Conservation (phyloP, 2,329 filamentous ascomycete genomes). For the Eurotiales sp. region DNA sequence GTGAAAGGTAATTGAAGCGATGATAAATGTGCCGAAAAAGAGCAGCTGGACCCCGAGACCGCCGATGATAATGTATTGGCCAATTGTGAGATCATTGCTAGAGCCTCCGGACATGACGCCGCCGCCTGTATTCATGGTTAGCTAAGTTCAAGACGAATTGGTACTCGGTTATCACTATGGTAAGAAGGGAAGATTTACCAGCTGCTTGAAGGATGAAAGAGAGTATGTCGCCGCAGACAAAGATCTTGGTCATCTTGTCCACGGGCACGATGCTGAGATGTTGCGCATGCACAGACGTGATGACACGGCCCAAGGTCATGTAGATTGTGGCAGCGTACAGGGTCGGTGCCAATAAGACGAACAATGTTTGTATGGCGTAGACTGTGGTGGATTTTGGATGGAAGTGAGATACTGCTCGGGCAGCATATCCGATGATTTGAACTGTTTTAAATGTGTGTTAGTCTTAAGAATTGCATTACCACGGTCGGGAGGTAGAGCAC, state of each 20-base stretch:
- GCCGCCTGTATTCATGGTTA: not conserved
- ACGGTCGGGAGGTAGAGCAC: not conserved
- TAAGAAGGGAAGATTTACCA: conserved; percentile 8
- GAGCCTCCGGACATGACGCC: not conserved
- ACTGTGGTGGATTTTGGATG: conserved; percentile 10
- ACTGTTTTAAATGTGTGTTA: too few relatives aligned
- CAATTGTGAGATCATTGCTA: not conserved
- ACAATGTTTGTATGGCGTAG: conserved; percentile 26
- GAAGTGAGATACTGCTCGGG: conserved; percentile 8
- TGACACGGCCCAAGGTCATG: conserved; percentile 32
- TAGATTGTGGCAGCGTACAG: conserved; percentile 34
- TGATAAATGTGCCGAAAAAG: conserved; percentile 27
- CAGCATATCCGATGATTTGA: conserved; percentile 17
- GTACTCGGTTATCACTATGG: too few relatives aligned
- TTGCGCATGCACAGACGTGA: conserved; percentile 26
- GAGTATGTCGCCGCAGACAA: conserved; percentile 28
- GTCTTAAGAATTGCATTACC: too few relatives aligned
- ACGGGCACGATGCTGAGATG: conserved; percentile 22
- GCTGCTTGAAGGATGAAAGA: conserved; percentile 32
- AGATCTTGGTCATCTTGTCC: conserved; percentile 31
- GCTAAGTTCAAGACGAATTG: conserved; percentile 29
- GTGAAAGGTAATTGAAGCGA: conserved; percentile 23
- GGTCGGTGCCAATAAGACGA: conserved; percentile 31
- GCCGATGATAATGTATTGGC: conserved; percentile 26
- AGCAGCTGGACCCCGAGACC: conserved; percentile 29